A percentile compares a stretch with the other conserved stretches of the same genome.
Conservation (phyloP, 2,329 filamentous ascomycete species). For the Aspergillus sp. region DNA sequence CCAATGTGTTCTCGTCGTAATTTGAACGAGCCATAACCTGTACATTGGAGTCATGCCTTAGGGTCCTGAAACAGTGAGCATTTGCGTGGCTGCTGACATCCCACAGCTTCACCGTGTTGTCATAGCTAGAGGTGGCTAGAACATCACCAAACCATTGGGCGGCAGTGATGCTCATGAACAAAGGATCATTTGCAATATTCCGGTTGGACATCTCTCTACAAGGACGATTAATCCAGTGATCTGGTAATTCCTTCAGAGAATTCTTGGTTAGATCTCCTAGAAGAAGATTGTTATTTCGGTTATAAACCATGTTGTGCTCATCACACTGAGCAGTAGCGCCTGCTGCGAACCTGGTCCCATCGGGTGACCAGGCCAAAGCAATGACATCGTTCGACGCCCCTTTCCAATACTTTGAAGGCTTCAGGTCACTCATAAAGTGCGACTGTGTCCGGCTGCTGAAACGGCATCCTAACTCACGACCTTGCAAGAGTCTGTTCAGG, state of each 20-base stretch:
- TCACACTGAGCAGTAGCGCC: constrained; percentile 51
- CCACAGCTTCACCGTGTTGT: constrained; percentile 52
- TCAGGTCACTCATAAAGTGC: constrained; percentile 33
- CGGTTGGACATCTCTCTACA: constrained; percentile 34
- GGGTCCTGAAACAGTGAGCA: constrained; percentile 24
- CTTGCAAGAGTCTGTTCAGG: constrained; percentile 16
- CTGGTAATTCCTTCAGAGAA: constrained; percentile 44
- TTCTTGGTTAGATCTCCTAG: constrained; percentile 40
- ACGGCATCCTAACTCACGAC: constrained; percentile 23
- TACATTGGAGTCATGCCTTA: constrained; percentile 42
- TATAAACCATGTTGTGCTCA: constrained; percentile 51
- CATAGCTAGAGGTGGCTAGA: constrained; percentile 50
- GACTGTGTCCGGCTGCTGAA: constrained; percentile 9
- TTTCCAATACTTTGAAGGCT: constrained; percentile 42
- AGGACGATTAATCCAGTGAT: constrained; percentile 43
- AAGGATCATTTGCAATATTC: constrained; percentile 40
- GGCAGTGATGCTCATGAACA: constrained; percentile 51
- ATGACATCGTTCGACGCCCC: constrained; percentile 53
- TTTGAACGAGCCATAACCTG: constrained; percentile 44
- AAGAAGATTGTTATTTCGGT: constrained; percentile 50
- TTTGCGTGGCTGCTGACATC: constrained; percentile 23
- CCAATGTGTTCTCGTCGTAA: constrained; percentile 33
- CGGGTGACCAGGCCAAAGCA: constrained; percentile 48
- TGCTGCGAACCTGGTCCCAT: constrained; percentile 48
- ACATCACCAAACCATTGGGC: constrained; percentile 44